These are phyloP conservation scores for Dipodascopsis uninucleata DNA, from an alignment of 805 yeast species.

Conservation along the genomic window DNA sequence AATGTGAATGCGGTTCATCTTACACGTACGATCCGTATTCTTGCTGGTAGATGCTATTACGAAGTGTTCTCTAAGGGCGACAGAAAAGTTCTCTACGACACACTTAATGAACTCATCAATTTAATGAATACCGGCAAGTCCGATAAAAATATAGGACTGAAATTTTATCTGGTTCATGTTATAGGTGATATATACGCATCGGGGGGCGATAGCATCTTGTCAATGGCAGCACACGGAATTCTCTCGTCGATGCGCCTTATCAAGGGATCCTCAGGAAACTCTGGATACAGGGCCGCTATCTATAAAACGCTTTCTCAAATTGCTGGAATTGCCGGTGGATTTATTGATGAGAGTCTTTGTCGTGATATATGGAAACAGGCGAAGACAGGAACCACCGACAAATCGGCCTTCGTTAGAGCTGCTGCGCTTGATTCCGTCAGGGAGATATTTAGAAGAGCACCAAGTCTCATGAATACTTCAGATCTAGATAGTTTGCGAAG, in stretches of 20 bases:
- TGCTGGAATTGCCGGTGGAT: conserved; percentile 30
- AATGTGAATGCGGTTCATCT: conserved; percentile 15
- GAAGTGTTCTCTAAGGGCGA: conserved; percentile 22
- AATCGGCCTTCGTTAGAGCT: conserved; percentile 33
- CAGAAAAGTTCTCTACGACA: conserved; percentile 31
- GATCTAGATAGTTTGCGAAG: conserved; percentile 17
- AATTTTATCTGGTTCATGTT: conserved; percentile 32
- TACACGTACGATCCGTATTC: conserved; percentile 16
- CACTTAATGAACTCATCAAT: conserved; percentile 29
- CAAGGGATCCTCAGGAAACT: conserved; percentile 30
- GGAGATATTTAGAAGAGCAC: conserved; percentile 17
- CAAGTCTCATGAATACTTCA: conserved; percentile 28
- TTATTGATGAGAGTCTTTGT: conserved; percentile 35
- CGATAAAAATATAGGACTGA: conserved; percentile 32
- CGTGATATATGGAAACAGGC: conserved; percentile 37
- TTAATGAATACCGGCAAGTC: conserved; percentile 30
- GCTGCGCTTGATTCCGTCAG: conserved; percentile 34
- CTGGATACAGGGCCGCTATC: conserved; percentile 32
- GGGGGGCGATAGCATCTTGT: conserved; percentile 33
- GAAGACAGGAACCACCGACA: conserved; percentile 30
- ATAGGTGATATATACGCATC: conserved; percentile 32
- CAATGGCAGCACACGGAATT: conserved; percentile 35
- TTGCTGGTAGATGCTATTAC: conserved; percentile 24
- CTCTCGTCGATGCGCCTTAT: conserved; percentile 31
- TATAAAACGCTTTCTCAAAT: conserved; percentile 29